Conservation (phyloP, 768 basidiomycete genomes). For the Hypholoma sublateritium region DNA sequence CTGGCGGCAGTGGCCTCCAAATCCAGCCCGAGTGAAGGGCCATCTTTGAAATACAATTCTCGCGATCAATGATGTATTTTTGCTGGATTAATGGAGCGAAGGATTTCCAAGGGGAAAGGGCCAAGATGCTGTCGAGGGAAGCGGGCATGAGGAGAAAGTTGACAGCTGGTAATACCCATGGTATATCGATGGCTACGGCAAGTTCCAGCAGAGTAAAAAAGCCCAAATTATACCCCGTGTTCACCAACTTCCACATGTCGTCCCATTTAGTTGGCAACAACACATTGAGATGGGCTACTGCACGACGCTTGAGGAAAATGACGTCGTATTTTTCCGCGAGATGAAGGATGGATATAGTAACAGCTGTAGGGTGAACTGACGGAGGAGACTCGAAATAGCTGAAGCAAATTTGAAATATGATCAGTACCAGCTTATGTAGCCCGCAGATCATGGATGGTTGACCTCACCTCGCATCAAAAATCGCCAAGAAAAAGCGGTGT, state of each 20-base stretch:
- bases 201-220: neutral
- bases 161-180: neutral
- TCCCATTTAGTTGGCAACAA: neutral
- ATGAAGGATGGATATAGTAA: neutral
- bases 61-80: too few relatives aligned
- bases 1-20: too few relatives aligned
- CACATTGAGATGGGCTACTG: neutral
- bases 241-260: neutral
- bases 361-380: neutral
- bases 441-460: neutral
- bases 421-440: neutral
- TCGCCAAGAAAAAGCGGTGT: neutral
- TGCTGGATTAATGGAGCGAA: too few relatives aligned
- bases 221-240: neutral
- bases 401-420: neutral
- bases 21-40: too few relatives aligned
- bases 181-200: neutral
- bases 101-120: too few relatives aligned
- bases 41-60: too few relatives aligned
- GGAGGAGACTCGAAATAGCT: neutral
- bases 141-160: neutral
- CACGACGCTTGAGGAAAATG: neutral
- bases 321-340: conserved; percentile 3
- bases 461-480: neutral
- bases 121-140: too few relatives aligned